Evolutionary conservation across 2,329 filamentous ascomycete genomes (phyloP).

Genomic region (Penicillium sp.): DNA sequence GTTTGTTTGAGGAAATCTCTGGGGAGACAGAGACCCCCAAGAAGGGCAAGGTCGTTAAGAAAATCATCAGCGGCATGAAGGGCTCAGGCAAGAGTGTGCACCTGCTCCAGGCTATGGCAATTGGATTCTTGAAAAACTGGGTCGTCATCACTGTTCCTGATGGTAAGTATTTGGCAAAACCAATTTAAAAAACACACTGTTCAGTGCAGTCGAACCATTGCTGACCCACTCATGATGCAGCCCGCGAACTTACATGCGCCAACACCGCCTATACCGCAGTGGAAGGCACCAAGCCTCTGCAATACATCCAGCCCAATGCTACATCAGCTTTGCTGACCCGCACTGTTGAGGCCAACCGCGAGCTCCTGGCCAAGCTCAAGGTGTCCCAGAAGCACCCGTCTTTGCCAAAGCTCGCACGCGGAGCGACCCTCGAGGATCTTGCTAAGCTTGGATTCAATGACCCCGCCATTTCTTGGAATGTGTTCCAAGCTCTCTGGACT

Average conservation of each 20-base stretch:
- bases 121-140: slow-evolving; percentile 82
- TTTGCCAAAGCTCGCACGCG: slow-evolving; percentile 60
- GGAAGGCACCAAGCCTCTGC: slow-evolving; percentile 52
- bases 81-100: slow-evolving; percentile 85
- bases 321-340: slow-evolving; percentile 71
- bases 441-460: slow-evolving; percentile 70
- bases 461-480: slow-evolving; percentile 73
- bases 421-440: slow-evolving; percentile 67
- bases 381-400: slow-evolving; percentile 57
- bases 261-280: slow-evolving; percentile 78
- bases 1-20: slow-evolving; percentile 60
- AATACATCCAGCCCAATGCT: slow-evolving; percentile 79
- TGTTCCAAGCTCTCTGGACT: slow-evolving; percentile 77
- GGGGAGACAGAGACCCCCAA: slow-evolving; percentile 34
- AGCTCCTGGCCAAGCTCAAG: slow-evolving; percentile 58
- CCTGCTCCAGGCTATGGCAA: slow-evolving; percentile 77
- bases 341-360: slow-evolving; percentile 71
- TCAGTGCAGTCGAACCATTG: background rate
- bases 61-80: slow-evolving; percentile 72
- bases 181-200: background rate
- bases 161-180: slow-evolving; percentile 55
- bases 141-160: slow-evolving; percentile 88
- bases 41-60: slow-evolving; percentile 47
- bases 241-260: slow-evolving; percentile 76
- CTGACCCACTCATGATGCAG: slow-evolving; percentile 47